Conservation (phyloP, 1,284 basidiomycete species). For the Meripilus lineatus region DNA sequence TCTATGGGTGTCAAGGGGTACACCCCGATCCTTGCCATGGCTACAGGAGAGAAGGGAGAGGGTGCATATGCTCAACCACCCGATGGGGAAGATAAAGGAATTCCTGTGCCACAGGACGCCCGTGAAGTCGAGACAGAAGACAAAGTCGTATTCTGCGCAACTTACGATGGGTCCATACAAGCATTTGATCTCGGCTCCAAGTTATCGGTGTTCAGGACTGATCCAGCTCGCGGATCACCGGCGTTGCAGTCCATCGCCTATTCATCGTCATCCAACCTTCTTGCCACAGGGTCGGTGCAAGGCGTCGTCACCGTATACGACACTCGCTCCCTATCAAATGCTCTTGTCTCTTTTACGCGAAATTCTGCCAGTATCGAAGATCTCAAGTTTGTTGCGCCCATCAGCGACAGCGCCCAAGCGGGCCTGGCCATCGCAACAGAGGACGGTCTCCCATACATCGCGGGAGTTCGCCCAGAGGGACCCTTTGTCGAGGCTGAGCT, state of each 20-base stretch:
- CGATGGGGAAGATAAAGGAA: slow-evolving; percentile 14
- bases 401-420: slow-evolving; percentile 18
- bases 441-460: slow-evolving; percentile 54
- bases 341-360: slow-evolving; percentile 45
- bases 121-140: slow-evolving; percentile 45
- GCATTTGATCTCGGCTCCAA: slow-evolving; percentile 54
- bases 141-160: slow-evolving; percentile 48
- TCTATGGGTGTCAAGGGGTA: slow-evolving; percentile 30
- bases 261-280: slow-evolving; percentile 32
- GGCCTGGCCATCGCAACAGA: slow-evolving; percentile 46
- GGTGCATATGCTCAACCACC: slow-evolving; percentile 12
- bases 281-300: slow-evolving; percentile 61
- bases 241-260: slow-evolving; percentile 52
- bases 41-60: slow-evolving; percentile 33
- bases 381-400: slow-evolving; percentile 33
- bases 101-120: slow-evolving; percentile 23
- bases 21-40: slow-evolving; percentile 41
- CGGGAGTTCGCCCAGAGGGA: slow-evolving; percentile 33
- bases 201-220: slow-evolving; percentile 36
- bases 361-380: slow-evolving; percentile 55
- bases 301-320: slow-evolving; percentile 61
- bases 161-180: slow-evolving; percentile 55
- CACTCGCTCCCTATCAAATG: slow-evolving; percentile 35
- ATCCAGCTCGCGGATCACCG: slow-evolving; percentile 15
- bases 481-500: slow-evolving; percentile 39